Percentiles rank a stretch among this genome's conserved stretches.
These are phyloP conservation scores for Planoprotostelium fungivorum DNA, from an alignment of 78 protist genomes.

Conservation along the genomic window DNA sequence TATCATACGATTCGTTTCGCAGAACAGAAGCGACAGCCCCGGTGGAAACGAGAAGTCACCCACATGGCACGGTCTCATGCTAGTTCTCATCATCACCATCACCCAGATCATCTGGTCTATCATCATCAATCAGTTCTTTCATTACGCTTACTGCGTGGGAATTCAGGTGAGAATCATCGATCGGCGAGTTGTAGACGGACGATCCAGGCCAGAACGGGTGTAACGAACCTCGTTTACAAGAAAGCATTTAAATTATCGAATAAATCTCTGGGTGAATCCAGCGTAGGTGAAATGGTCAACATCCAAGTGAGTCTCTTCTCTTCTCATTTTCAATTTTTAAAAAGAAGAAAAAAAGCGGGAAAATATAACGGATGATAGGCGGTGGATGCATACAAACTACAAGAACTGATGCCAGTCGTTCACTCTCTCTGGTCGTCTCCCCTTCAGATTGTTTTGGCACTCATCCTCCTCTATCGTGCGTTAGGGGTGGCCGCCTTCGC, in stretches of 20 bases:
- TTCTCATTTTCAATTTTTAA: neutral
- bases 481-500: conserved; percentile 52
- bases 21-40: neutral
- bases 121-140: neutral
- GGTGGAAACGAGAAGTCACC: neutral
- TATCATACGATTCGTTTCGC: neutral
- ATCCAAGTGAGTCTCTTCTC: neutral
- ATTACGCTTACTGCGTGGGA: neutral
- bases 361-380: neutral
- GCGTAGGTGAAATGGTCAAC: neutral
- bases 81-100: neutral
- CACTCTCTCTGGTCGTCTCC: conserved; percentile 28
- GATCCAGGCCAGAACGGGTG: neutral
- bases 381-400: neutral
- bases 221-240: neutral
- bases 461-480: conserved; percentile 29
- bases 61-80: neutral
- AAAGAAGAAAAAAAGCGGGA: neutral
- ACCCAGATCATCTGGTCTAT: neutral
- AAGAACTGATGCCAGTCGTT: neutral
- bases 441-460: conserved; percentile 54
- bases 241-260: neutral
- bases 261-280: neutral
- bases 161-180: no score
- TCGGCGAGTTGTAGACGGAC: neutral